Percentiles rank a stretch among this genome's conserved stretches.
Conservation (phyloP, 768 basidiomycete species). For the Lanmaoa pseudosensibilis region DNA sequence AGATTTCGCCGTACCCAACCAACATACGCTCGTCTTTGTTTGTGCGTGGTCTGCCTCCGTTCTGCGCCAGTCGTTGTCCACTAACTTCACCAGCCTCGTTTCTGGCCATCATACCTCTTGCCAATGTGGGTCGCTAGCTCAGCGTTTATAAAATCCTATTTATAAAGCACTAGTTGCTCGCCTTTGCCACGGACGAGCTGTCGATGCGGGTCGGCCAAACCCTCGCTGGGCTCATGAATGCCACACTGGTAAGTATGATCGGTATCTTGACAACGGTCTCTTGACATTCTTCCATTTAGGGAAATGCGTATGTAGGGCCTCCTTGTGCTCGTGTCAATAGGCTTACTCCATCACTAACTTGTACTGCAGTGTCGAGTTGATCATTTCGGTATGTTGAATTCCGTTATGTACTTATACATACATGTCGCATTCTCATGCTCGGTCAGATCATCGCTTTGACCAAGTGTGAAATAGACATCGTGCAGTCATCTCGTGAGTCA, state of each 20-base stretch:
- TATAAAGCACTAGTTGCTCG: constrained; percentile 53
- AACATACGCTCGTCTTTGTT: constrained; percentile 67
- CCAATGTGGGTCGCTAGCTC: constrained; percentile 49
- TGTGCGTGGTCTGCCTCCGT: constrained; percentile 46
- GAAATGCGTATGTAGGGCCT: constrained; percentile 29
- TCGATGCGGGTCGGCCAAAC: constrained; percentile 83
- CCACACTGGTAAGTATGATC: constrained; percentile 60
- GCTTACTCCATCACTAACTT: neutral
- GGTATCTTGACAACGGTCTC: neutral
- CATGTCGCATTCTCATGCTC: neutral
- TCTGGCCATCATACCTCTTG: constrained; percentile 80
- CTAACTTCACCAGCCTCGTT: constrained; percentile 57
- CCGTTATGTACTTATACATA: neutral
- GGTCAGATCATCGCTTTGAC: constrained; percentile 73
- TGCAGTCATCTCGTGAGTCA: constrained; percentile 73
- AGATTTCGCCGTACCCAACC: constrained; percentile 53
- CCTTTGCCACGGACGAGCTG: constrained; percentile 84
- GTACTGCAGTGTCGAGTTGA: constrained; percentile 50
- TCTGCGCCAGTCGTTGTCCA: neutral
- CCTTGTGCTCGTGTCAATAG: neutral
- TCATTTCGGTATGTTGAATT: constrained; percentile 56
- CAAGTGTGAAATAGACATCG: constrained; percentile 80
- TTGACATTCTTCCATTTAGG: constrained; percentile 15
- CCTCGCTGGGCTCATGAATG: constrained; percentile 80
- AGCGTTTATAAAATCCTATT: neutral